Percentiles rank a stretch among this genome's conserved stretches.
Conservation (phyloP, 306 rosid species). For the Vigna hirtella region DNA sequence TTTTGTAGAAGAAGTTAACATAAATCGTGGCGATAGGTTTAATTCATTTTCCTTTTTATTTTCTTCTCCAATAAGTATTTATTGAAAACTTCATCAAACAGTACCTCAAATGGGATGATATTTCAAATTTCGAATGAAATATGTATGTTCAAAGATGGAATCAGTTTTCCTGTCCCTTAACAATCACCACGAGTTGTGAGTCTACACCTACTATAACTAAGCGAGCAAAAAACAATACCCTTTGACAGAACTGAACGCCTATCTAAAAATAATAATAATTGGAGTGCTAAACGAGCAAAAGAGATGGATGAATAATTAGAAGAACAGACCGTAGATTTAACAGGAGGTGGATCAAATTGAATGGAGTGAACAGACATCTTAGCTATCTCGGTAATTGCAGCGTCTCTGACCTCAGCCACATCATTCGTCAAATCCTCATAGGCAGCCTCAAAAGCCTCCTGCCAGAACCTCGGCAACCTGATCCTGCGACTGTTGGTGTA, state of each 20-base stretch:
- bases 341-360: constrained; percentile 75
- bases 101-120: background rate
- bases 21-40: background rate
- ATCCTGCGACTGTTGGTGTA: constrained; percentile 93
- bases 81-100: background rate
- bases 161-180: background rate
- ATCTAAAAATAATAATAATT: background rate
- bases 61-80: background rate
- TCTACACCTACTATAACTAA: background rate
- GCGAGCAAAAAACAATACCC: background rate
- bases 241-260: too few relatives aligned
- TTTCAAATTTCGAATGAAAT: background rate
- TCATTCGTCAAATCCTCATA: constrained; percentile 91
- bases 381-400: constrained; percentile 86
- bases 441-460: constrained; percentile 95
- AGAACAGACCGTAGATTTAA: constrained; percentile 78
- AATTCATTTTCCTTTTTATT: background rate
- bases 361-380: constrained; percentile 91
- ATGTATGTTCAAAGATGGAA: background rate
- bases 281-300: background rate
- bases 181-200: background rate
- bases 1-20: background rate
- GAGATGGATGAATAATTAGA: background rate
- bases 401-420: constrained; percentile 74
- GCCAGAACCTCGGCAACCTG: constrained; percentile 94